Conservation (phyloP, 169 alveolate genomes). For the Cyclospora cayetanensis region DNA sequence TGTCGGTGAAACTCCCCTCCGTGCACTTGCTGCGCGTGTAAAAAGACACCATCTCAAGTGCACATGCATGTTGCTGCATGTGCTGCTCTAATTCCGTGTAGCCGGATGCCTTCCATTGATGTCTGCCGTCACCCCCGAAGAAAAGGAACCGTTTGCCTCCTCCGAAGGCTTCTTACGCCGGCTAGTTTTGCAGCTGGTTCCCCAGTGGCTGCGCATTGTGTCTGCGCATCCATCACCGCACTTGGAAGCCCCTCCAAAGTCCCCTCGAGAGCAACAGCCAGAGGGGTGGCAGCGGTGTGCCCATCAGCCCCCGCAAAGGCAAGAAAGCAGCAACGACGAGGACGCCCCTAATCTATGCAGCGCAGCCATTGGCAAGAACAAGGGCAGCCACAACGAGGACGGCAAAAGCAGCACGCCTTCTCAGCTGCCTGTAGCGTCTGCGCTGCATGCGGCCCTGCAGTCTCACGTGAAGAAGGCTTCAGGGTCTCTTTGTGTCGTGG, state of each 20-base stretch:
- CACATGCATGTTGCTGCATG: constrained; percentile 38
- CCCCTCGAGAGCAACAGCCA: not conserved
- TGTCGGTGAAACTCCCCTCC: too few relatives aligned
- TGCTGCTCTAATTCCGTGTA: not conserved
- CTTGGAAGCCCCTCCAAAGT: not conserved
- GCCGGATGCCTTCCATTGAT: not conserved
- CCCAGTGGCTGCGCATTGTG: not conserved
- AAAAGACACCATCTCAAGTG: too few relatives aligned
- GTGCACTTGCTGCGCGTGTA: too few relatives aligned
- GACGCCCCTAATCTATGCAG: not conserved
- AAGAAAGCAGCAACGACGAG: not conserved
- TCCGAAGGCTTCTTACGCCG: not conserved
- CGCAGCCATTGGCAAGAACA: not conserved
- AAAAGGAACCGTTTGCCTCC: not conserved
- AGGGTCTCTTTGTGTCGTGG: constrained; percentile 24
- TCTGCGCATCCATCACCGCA: not conserved
- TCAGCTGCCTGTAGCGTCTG: not conserved
- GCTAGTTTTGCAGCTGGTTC: not conserved
- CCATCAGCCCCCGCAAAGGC: too few relatives aligned
- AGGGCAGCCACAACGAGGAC: not conserved
- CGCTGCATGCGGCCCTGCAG: not conserved
- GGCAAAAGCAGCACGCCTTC: too few relatives aligned
- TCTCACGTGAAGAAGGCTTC: not conserved
- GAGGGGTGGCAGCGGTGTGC: too few relatives aligned
- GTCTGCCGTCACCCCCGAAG: not conserved